Evolutionary conservation across 306 rosid genomes (phyloP).

Genomic region (Citrullus amarus): DNA sequence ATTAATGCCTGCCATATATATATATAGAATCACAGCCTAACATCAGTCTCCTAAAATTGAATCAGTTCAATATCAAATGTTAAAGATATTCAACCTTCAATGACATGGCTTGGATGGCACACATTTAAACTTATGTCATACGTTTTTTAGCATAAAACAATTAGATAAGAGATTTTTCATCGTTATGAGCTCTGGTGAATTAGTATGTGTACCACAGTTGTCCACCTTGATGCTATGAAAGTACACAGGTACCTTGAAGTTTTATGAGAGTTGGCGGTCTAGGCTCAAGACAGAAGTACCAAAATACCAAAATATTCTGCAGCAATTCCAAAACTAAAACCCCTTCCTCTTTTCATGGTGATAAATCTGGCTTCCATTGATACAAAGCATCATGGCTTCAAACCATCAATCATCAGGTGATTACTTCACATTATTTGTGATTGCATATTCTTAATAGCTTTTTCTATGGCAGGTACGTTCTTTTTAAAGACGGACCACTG

Average conservation of each 20-base stretch:
- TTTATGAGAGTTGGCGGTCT: not conserved
- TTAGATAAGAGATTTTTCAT: not conserved
- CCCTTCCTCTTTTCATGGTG: not conserved
- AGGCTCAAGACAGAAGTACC: not conserved
- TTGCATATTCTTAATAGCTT: constrained; percentile 63
- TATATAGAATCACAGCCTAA: not conserved
- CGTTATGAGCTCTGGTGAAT: not conserved
- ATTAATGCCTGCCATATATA: not conserved
- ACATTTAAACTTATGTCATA: not conserved
- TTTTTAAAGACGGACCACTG: constrained; percentile 74
- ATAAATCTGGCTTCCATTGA: not conserved
- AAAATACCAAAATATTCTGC: constrained; percentile 15
- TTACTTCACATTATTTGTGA: constrained; percentile 22
- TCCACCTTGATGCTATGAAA: not conserved
- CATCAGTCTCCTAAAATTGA: not conserved
- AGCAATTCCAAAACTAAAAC: not conserved
- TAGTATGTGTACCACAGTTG: not conserved
- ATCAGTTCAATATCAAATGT: not conserved
- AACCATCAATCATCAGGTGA: constrained; percentile 2
- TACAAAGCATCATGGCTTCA: constrained; percentile 11
- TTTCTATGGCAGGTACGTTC: constrained; percentile 63
- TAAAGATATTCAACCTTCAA: not conserved
- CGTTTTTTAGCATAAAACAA: not conserved
- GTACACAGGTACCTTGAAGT: not conserved
- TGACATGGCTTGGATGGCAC: not conserved